Evolutionary conservation across 1,139 yeast genomes (phyloP), one percentile per base, ranked within the genome.

Genomic region (Blastobotrys niveus): DNA sequence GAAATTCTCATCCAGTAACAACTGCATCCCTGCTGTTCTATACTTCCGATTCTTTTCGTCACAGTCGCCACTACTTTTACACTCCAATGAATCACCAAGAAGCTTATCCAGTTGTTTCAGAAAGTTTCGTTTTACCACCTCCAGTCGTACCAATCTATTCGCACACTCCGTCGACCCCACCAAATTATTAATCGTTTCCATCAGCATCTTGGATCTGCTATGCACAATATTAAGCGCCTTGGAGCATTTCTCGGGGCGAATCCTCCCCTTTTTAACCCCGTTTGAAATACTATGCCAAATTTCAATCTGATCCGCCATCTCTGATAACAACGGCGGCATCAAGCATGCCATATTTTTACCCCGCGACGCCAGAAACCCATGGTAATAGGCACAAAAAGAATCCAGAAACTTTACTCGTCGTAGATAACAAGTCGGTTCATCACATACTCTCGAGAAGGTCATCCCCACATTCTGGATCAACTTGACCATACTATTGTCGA

Each of bases 331-430:
- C 15, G 31, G 18, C 15, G 46, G 45, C 22, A 55, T 46, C 35
- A 52, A 40, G 15, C 37, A 22, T 6, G 47, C 45, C 9, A 56
- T 52, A 21, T 54, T 56, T 21, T 50, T 46, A n/a, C 49, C 45
- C 40, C 54, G 52, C 52, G 52, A 52, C 26, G 46, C 49, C 20
- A 54, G 42, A 45, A 56, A 56, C 31, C 48, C 46, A 26, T 47
- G 48, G 29, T 57, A 47, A 41, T 47, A 56, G 31, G 43, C 39
- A 10, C 52, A 46, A 41, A 52, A 56, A 5, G 58, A 52, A 8
- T 49, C 57, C 44, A 53, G 48, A 34, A 56, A 56, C 38, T 49
- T 43, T 27, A 55, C 43, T 22, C 58, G 41, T 8, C 47, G 38
- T 32, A 52, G 42, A 47, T 49, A 48, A 41, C 58, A 52, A 2